phyloP scores from a whole-genome alignment of 176 grass and related monocot genomes.

The Avena insularis region DNA sequence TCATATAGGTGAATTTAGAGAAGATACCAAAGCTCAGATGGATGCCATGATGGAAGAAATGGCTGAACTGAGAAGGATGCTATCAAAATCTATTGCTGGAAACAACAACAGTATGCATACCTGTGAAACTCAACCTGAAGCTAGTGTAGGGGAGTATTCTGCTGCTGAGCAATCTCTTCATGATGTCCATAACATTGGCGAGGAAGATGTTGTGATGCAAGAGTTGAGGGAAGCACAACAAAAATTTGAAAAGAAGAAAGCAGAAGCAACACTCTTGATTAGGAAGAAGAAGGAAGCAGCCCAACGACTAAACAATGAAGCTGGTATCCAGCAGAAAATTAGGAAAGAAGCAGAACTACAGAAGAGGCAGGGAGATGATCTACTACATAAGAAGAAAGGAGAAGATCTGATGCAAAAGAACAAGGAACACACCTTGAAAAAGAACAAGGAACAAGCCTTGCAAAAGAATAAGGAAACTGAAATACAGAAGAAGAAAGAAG shows the following conservation, averaged over 20 bases:
- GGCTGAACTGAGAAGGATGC: neutral
- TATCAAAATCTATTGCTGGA: neutral
- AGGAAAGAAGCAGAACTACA: neutral
- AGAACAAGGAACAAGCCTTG: neutral
- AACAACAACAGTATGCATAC: neutral
- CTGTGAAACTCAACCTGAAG: neutral
- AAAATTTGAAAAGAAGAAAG: neutral
- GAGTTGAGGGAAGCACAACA: neutral
- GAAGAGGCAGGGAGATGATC: neutral
- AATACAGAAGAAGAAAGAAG: neutral
- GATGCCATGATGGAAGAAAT: neutral
- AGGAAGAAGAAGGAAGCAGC: conserved; percentile 1
- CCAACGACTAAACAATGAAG: neutral
- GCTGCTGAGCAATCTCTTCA: neutral
- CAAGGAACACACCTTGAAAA: neutral
- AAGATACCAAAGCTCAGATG: neutral
- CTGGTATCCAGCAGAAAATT: neutral
- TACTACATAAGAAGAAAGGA: neutral
- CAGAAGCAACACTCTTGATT: neutral
- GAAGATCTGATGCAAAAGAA: neutral
- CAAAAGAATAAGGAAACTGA: neutral
- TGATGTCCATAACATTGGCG: neutral
- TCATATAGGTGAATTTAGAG: neutral
- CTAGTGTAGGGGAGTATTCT: neutral
- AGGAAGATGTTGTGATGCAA: conserved; percentile 4